These are phyloP conservation scores for Salix brachista DNA, from an alignment of 345 rosid genomes.

Conservation along the genomic window DNA sequence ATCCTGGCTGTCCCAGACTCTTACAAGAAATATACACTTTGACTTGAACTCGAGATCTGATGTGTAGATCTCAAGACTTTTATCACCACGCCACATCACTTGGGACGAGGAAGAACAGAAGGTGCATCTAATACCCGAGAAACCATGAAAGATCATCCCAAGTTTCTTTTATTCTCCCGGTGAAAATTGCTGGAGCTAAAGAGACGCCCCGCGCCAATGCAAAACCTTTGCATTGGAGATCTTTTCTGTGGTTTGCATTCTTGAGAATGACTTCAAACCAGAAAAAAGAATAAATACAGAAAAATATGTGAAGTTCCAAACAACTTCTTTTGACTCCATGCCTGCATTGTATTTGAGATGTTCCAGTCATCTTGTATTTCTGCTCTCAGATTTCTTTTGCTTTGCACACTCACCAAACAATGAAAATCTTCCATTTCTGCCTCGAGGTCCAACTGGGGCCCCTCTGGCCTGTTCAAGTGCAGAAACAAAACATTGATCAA, in stretches of 20 bases:
- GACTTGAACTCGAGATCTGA: too few species aligned
- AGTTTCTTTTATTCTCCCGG: conserved; percentile 12
- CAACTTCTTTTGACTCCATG: neutral
- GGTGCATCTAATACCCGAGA: neutral
- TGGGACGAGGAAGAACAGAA: too few species aligned
- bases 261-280: conserved; percentile 4
- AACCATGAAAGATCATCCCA: neutral
- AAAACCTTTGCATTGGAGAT: conserved; percentile 9
- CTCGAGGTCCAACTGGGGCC: conserved; percentile 36
- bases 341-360: conserved; percentile 1
- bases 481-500: neutral
- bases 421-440: conserved; percentile 44
- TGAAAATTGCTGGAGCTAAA: conserved; percentile 15
- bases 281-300: conserved; percentile 21
- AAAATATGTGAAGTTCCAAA: conserved; percentile 11
- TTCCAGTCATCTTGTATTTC: conserved; percentile 41
- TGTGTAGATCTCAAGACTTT: accelerated
- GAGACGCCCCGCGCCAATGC: conserved; percentile 13
- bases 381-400: conserved; percentile 56
- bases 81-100: too few species aligned
- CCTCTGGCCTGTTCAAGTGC: conserved; percentile 47
- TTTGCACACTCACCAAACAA: conserved; percentile 65
- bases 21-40: too few species aligned
- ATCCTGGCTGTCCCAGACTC: too few species aligned
- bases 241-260: neutral